Base-by-base conservation (phyloP, 2,329 filamentous ascomycete genomes). In the Colletotrichum sp. region DNA sequence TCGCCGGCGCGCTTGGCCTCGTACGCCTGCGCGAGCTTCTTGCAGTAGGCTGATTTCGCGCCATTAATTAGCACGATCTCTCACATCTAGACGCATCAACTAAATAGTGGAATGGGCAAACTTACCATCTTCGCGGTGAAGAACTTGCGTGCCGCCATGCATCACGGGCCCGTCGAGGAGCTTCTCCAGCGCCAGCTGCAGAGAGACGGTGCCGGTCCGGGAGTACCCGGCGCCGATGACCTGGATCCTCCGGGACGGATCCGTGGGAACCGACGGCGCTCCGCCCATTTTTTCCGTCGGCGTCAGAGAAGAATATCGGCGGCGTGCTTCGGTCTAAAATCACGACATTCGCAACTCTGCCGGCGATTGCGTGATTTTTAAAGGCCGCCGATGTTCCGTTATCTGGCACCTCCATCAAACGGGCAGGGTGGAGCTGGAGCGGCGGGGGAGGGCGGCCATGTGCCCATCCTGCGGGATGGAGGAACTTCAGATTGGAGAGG, bases 171-270 rank as follows among this genome's bases (percentile, higher is more conserved):
- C 88, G 48, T 87, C 79, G 8, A 89, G 85, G 5, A 90, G 83
- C 71, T 85, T 87, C 74, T 83, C 84, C 10, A 90, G 80, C 2
- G 89, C 89, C 52, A 85, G 78, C 39, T 85, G 86, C 82, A 89
- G 87, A 28, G 89, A 89, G 12, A 88, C 82, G 1, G 88, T 90
- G 16, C 88, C 88, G 2, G 88, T 90, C 78, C 88, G 84, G 16
- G 88, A 82, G 75, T 84, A 85, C 60, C 85, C 84, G 8, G 85
- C 86, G 27, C 84, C 84, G 71, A 88, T 87, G 71, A 87, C 86
- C 77, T 86, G 80, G 68, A 88, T 78, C 61, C 66, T 79, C 64
- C 79, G 79, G 18, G 78, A 80, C 61, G 75, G 80, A 69, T 85
- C 82, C 12, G 78, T 79, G 9, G 83, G 83, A 66, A 83, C 78